phyloP scores from a whole-genome alignment of 768 basidiomycete species.

The Tulasnella sp. region DNA sequence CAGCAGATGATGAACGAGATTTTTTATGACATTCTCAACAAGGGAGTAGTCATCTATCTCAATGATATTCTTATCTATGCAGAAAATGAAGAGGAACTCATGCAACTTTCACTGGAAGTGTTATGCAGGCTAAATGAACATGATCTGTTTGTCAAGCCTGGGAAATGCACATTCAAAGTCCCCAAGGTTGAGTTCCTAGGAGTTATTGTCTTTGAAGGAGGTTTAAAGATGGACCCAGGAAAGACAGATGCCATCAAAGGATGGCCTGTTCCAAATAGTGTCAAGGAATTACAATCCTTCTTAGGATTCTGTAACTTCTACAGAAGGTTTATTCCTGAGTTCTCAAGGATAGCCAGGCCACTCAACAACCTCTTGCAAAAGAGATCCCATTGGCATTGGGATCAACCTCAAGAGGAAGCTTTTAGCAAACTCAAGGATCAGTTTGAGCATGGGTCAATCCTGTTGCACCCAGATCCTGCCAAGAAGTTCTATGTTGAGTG shows the following conservation, averaged over 20 bases:
- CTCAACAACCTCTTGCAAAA: background rate
- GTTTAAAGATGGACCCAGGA: constrained; percentile 19
- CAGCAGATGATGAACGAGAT: constrained; percentile 18
- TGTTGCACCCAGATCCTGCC: background rate
- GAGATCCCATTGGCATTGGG: background rate
- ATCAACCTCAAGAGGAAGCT: background rate
- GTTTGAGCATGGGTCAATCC: background rate
- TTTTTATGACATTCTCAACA: constrained; percentile 16
- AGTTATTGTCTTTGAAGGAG: background rate
- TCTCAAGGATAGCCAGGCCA: constrained; percentile 11
- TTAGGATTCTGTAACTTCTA: constrained; percentile 27
- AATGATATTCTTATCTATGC: constrained; percentile 20
- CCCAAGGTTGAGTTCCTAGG: background rate
- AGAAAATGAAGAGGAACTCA: constrained; percentile 14
- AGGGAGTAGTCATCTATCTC: constrained; percentile 17
- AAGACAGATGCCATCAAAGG: constrained; percentile 22
- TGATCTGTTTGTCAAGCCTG: background rate
- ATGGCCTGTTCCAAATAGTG: constrained; percentile 22
- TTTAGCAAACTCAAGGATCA: background rate
- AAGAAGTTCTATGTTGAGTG: background rate
- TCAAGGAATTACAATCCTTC: constrained; percentile 22
- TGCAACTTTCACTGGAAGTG: background rate
- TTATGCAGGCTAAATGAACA: background rate
- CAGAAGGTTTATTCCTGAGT: constrained; percentile 23
- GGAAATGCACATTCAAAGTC: background rate